phyloP scores from a whole-genome alignment of 345 rosid species.

The Excoecaria agallocha region DNA sequence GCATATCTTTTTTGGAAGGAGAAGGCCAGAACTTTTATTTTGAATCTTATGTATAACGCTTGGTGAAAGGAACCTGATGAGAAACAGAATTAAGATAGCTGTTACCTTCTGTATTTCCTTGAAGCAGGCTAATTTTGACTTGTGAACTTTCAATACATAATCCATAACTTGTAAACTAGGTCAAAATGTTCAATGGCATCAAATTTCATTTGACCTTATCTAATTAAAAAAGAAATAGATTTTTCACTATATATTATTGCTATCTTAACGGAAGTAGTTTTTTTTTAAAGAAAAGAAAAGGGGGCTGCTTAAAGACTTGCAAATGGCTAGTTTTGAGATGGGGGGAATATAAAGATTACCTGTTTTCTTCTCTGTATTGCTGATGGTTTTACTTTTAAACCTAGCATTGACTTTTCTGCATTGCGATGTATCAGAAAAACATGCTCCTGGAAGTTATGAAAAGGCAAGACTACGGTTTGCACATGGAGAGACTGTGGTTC shows the following conservation, averaged over 20 bases:
- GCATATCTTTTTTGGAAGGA: neutral
- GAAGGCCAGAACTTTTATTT: neutral
- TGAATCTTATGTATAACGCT: neutral
- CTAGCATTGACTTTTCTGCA: neutral
- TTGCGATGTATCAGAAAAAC: slow-evolving; percentile 49
- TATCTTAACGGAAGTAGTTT: neutral
- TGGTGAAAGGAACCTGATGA: neutral
- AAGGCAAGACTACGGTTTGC: slow-evolving; percentile 93
- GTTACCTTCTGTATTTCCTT: no score
- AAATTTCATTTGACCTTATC: neutral
- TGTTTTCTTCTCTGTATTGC: neutral
- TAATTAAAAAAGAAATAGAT: neutral
- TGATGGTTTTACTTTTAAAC: no score
- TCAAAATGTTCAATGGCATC: neutral
- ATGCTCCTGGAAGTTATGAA: slow-evolving; percentile 74
- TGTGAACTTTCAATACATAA: neutral
- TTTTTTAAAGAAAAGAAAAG: neutral
- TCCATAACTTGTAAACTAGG: neutral
- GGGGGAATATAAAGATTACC: neutral
- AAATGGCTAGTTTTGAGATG: neutral
- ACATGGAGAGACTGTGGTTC: slow-evolving; percentile 94
- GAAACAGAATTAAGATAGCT: neutral
- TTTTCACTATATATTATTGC: neutral
- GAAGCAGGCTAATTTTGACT: neutral
- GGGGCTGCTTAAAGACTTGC: neutral